Conservation (phyloP, 2,329 filamentous ascomycete species). For the Samsoniella hepiali region DNA sequence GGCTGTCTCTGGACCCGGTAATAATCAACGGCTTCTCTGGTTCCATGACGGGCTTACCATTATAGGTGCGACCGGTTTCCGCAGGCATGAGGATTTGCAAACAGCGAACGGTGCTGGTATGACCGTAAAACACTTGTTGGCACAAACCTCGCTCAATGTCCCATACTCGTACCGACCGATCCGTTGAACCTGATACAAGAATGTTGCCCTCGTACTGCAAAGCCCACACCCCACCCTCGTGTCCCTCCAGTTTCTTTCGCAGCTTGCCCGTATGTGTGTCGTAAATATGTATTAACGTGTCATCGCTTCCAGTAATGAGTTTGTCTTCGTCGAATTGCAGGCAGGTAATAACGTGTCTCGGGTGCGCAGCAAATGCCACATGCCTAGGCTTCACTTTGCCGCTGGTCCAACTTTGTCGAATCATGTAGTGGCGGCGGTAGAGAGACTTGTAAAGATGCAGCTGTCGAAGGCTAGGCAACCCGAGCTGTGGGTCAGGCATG, state of each 20-base stretch:
- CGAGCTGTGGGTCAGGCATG: constrained; percentile 77
- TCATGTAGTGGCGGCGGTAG: constrained; percentile 88
- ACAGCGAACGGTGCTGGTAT: constrained; percentile 95
- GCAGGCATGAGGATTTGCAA: constrained; percentile 90
- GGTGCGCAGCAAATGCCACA: constrained; percentile 93
- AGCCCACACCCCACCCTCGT: constrained; percentile 97
- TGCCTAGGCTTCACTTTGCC: constrained; percentile 82
- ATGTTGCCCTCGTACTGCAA: constrained; percentile 94
- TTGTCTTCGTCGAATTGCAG: constrained; percentile 98
- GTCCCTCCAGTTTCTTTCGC: constrained; percentile 79
- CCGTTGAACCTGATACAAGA: constrained; percentile 91
- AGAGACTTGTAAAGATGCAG: constrained; percentile 95
- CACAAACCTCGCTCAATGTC: constrained; percentile 91
- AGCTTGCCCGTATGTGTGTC: constrained; percentile 92
- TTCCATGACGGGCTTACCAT: constrained; percentile 80
- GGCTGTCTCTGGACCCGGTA: constrained; percentile 92
- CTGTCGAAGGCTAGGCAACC: constrained; percentile 72
- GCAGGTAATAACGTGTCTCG: constrained; percentile 94
- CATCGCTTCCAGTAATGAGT: constrained; percentile 95
- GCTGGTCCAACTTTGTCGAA: constrained; percentile 88
- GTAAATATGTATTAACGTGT: constrained; percentile 96
- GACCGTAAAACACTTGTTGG: constrained; percentile 94
- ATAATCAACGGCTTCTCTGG: constrained; percentile 95
- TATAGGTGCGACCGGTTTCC: constrained; percentile 65
- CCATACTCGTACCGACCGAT: constrained; percentile 98